Conservation (phyloP, 78 protist species). For the Dictyostelium discoideum region dicty_2.7 NC_007088.5:5537001-5537500, state of each 20-base stretch:
- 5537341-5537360: conserved; percentile 86
- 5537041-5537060: conserved; percentile 28
- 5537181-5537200: conserved; percentile 86
- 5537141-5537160: conserved; percentile 89
- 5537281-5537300: conserved; percentile 81
- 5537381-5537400: conserved; percentile 82
- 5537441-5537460: conserved; percentile 70
- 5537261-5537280: conserved; percentile 29
- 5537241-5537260: conserved; percentile 81
- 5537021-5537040: background rate
- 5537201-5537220: conserved; percentile 82
- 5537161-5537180: conserved; percentile 80
- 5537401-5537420: conserved; percentile 83
- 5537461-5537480: conserved; percentile 1
- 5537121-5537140: conserved; percentile 63
- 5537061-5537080: conserved; percentile 50
- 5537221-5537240: conserved; percentile 86
- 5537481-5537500: conserved; percentile 22
- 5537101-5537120: conserved; percentile 77
- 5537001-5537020: background rate
- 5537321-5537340: conserved; percentile 87
- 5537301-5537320: conserved; percentile 88
- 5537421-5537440: conserved; percentile 77
- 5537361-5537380: conserved; percentile 76
- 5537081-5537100: conserved; percentile 58